phyloP scores from a whole-genome alignment of 1,284 basidiomycete genomes.

The Coniophora puteana region DNA sequence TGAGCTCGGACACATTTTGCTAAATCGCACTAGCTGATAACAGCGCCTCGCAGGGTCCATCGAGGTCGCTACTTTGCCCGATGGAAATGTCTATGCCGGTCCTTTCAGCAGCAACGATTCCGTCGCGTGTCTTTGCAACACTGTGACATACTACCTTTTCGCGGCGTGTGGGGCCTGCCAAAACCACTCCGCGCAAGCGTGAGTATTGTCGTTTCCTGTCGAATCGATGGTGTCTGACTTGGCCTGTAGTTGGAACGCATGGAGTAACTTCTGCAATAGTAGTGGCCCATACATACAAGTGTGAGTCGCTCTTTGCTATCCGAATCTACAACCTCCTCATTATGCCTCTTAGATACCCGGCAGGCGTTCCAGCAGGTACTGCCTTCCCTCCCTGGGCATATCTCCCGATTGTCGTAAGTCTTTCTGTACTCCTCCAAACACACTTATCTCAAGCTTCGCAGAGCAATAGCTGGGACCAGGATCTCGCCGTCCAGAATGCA shows the following conservation, averaged over 20 bases:
- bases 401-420: background rate
- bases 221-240: background rate
- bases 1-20: no score
- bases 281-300: background rate
- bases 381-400: background rate
- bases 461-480: background rate
- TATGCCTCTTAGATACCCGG: background rate
- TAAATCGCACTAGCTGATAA: no score
- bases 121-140: conserved; percentile 13
- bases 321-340: background rate
- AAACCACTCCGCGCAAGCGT: conserved; percentile 7
- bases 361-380: background rate
- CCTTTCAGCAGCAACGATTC: background rate
- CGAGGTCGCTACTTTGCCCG: no score
- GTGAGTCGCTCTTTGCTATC: background rate
- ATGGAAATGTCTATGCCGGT: conserved; percentile 1
- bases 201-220: background rate
- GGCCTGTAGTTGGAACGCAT: conserved; percentile 5
- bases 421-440: no score
- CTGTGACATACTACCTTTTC: conserved; percentile 12
- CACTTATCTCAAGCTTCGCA: no score
- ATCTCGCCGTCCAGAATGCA: background rate
- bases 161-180: conserved; percentile 14
- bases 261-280: conserved; percentile 6
- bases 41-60: no score